These are phyloP conservation scores for Diplocarpon mali DNA, from an alignment of 2,329 filamentous ascomycete genomes.

Conservation along the genomic window DNA sequence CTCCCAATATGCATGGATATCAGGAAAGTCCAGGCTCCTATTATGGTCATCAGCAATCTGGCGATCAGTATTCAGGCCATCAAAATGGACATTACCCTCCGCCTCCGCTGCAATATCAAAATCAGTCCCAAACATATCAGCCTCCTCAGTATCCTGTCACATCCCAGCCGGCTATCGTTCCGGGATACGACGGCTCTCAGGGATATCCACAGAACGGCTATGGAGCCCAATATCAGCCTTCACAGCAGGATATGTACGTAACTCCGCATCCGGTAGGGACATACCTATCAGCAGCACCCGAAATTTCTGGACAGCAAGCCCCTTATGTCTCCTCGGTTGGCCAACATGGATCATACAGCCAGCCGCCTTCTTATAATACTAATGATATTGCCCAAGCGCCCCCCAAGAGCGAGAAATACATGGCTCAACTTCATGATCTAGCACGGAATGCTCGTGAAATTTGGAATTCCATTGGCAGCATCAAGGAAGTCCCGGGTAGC, in stretches of 20 bases:
- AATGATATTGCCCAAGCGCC: conserved; percentile 18
- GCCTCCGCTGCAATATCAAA: conserved; percentile 20
- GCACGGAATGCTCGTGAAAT: conserved; percentile 45
- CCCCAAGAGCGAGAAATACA: conserved; percentile 34
- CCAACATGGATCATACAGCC: conserved; percentile 18
- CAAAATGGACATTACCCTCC: conserved; percentile 24
- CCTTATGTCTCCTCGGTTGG: conserved; percentile 13
- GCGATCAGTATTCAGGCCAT: conserved; percentile 25
- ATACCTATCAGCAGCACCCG: conserved; percentile 16
- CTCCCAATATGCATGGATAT: conserved; percentile 20
- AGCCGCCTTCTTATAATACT: conserved; percentile 20
- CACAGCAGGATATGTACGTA: conserved; percentile 14
- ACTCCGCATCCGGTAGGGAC: conserved; percentile 10
- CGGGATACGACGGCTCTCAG: conserved; percentile 18
- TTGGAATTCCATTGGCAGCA: conserved; percentile 48
- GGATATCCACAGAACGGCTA: conserved; percentile 23
- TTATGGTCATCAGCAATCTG: conserved; percentile 28
- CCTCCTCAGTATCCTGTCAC: conserved; percentile 19
- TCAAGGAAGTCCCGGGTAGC: conserved; percentile 50
- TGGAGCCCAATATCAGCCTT: conserved; percentile 15
- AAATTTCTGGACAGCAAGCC: conserved; percentile 12
- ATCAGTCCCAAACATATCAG: conserved; percentile 19
- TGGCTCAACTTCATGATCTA: conserved; percentile 40
- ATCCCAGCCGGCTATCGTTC: conserved; percentile 12
- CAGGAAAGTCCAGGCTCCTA: conserved; percentile 25